phyloP scores from a whole-genome alignment of 2,329 filamentous ascomycete genomes.

The Xylariaceae sp. region DNA sequence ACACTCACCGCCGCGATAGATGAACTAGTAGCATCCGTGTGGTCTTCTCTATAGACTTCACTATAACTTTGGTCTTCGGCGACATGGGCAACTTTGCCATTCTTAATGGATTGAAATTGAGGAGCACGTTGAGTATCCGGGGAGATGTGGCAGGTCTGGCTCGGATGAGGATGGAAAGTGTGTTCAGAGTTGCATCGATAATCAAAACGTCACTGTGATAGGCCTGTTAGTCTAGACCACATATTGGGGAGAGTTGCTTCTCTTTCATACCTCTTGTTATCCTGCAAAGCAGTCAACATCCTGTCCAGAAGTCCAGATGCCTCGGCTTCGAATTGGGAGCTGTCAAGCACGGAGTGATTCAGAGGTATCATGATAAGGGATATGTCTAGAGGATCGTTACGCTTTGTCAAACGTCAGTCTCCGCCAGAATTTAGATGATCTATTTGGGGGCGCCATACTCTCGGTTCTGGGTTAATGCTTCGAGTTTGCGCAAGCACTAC shows the following conservation, averaged over 20 bases:
- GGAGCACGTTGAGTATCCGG: conserved; percentile 78
- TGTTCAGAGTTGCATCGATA: conserved; percentile 88
- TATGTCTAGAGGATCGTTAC: conserved; percentile 60
- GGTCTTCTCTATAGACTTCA: conserved; percentile 94
- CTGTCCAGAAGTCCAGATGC: conserved; percentile 86
- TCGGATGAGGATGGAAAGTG: conserved; percentile 76
- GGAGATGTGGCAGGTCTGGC: conserved; percentile 75
- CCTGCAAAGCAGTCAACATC: conserved; percentile 79
- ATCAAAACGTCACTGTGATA: conserved; percentile 72
- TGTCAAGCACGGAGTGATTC: conserved; percentile 75
- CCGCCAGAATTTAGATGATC: background rate
- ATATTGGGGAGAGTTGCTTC: conserved; percentile 32
- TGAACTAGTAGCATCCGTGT: conserved; percentile 79
- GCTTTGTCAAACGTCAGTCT: conserved; percentile 26
- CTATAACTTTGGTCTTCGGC: conserved; percentile 71
- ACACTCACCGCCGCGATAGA: conserved; percentile 66
- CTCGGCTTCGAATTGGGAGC: conserved; percentile 84
- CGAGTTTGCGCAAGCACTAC: conserved; percentile 89
- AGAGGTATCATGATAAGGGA: conserved; percentile 81
- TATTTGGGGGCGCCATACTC: conserved; percentile 50
- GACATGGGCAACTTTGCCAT: conserved; percentile 74
- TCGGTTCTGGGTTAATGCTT: conserved; percentile 74
- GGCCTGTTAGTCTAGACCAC: conserved; percentile 5
- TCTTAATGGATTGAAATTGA: conserved; percentile 89
- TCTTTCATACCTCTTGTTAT: conserved; percentile 65